These are phyloP conservation scores for Rhodomyrtus tomentosa DNA, from an alignment of 345 rosid species.

Conservation along the genomic window DNA sequence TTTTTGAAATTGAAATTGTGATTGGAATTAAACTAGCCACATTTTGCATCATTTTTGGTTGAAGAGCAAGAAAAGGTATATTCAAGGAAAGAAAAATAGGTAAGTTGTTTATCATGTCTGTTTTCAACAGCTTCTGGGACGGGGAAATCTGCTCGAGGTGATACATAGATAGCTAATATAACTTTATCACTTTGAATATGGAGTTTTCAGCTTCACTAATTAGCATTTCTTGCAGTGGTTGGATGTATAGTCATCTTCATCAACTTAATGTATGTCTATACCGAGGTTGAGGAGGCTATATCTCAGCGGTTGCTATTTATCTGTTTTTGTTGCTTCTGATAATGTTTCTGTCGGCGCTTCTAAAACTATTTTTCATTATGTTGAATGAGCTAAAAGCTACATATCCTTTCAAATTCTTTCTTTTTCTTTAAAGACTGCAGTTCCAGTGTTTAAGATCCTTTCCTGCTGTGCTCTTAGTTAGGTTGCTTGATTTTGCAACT, in stretches of 20 bases:
- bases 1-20: background rate
- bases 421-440: background rate
- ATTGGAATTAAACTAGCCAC: background rate
- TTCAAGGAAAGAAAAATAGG: background rate
- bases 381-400: background rate
- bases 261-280: background rate
- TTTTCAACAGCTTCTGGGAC: background rate
- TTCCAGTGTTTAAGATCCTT: background rate
- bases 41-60: background rate
- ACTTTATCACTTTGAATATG: background rate
- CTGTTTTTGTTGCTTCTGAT: background rate
- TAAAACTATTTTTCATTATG: background rate
- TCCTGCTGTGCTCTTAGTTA: background rate
- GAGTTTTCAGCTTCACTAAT: background rate
- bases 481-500: background rate
- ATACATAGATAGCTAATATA: background rate
- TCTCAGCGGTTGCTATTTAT: background rate
- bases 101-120: background rate
- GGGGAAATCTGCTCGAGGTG: background rate
- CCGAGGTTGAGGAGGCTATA: background rate
- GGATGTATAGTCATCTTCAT: background rate
- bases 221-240: background rate
- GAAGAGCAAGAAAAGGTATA: background rate
- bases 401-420: background rate
- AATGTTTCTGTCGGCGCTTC: background rate